Evolutionary conservation across 257 asterid species (phyloP).

Genomic region (Euphrasia confusa): DNA sequence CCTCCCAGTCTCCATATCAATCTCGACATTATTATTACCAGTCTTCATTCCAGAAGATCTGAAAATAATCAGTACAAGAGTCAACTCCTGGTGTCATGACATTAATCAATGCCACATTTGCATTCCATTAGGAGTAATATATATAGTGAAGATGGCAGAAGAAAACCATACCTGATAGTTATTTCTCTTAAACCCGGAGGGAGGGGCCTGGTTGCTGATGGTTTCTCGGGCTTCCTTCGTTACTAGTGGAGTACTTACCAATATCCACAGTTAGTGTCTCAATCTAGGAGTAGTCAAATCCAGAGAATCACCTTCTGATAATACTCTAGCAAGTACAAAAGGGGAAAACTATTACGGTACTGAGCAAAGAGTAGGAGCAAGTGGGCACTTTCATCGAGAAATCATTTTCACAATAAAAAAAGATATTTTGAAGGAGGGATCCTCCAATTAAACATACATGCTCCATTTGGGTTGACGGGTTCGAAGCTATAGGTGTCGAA

Average conservation of each 20-base stretch:
- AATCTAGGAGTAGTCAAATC: conserved; percentile 29
- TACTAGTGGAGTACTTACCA: conserved; percentile 21
- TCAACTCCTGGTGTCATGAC: conserved; percentile 15
- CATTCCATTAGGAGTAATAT: conserved; percentile 7
- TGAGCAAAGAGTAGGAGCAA: too few relatives aligned
- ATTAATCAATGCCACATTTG: conserved; percentile 9
- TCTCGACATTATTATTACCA: conserved; percentile 35
- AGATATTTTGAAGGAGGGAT: not conserved
- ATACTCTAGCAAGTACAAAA: conserved; percentile 22
- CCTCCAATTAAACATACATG: conserved; percentile 4
- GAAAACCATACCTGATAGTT: conserved; percentile 35
- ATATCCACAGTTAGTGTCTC: conserved; percentile 25
- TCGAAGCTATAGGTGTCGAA: not conserved
- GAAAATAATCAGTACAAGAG: conserved; percentile 22
- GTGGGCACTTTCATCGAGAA: too few relatives aligned
- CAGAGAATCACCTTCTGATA: conserved; percentile 28
- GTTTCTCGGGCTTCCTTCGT: conserved; percentile 28
- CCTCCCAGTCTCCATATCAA: conserved; percentile 57
- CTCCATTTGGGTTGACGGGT: not conserved
- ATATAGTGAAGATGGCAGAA: not conserved
- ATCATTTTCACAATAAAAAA: too few relatives aligned
- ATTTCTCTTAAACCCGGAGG: conserved; percentile 33
- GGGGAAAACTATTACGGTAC: not conserved
- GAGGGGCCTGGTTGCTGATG: conserved; percentile 28
- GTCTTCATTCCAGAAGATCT: conserved; percentile 61